phyloP scores from a whole-genome alignment of 257 asterid genomes.

The Echites panduratus region DNA sequence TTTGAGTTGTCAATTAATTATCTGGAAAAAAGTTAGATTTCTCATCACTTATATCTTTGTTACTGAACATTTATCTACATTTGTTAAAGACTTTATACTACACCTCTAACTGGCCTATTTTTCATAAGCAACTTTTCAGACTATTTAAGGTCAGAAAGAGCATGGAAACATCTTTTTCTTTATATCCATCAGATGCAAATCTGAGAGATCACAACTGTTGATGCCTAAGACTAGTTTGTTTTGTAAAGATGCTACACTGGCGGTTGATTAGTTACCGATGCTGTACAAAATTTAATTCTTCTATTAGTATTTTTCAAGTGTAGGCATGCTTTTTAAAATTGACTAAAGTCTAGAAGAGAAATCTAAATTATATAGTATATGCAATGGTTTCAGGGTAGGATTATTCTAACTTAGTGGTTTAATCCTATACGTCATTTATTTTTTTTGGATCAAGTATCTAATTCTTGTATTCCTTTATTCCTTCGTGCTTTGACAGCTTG shows the following conservation, averaged over 20 bases:
- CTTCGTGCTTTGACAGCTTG: constrained; percentile 44
- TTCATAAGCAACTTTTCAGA: background rate
- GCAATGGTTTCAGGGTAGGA: constrained; percentile 1
- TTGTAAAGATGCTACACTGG: background rate
- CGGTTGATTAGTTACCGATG: background rate
- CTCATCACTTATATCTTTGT: background rate
- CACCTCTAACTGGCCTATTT: background rate
- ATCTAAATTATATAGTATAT: background rate
- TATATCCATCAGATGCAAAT: background rate
- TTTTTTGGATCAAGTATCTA: constrained; percentile 5
- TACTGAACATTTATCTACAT: background rate
- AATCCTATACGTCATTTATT: background rate
- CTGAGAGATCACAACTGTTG: background rate
- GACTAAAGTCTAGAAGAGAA: background rate
- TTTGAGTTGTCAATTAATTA: background rate
- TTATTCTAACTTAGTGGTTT: background rate
- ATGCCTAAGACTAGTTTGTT: background rate
- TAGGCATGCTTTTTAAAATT: background rate
- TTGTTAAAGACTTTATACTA: background rate
- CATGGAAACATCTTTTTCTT: background rate
- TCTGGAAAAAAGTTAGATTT: background rate
- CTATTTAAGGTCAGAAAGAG: background rate
- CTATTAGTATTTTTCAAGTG: background rate
- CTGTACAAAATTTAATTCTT: background rate
- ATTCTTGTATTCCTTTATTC: background rate